Evolutionary conservation across 176 grass and related monocot species (phyloP), one percentile per base, ranked within the genome.

Genomic region (Areca catechu): DNA sequence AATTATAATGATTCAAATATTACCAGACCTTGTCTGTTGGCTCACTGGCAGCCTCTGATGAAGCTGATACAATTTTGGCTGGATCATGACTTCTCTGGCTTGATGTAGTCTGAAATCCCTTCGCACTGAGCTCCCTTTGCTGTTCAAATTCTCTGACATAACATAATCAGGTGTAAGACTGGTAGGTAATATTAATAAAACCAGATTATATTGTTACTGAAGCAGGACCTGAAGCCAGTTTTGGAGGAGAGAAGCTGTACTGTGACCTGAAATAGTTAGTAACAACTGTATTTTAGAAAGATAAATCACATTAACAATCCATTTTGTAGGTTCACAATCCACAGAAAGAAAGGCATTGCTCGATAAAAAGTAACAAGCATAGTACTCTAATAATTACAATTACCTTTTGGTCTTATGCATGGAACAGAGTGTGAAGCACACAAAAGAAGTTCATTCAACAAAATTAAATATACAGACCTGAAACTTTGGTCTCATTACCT

Each of bases 61-160:
- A 85, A 60, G 78, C 5, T 9, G 58, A 29, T 68, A 62, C 72
- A 80, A 78, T 43, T 64, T 88, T 78, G 80, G 65, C 55, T 69
- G 75, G 77, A 81, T 82, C 71, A 15, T 77, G 70, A 76, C 72
- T 86, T 81, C 82, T 83, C 71, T 86, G 76, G 51, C 77, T 96
- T 47, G 82, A 73, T 75, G 84, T 70, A 66, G 77, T 79, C 52
- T 88, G 84, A 75, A 75, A 61, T 53, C 86, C 83, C 77, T 67
- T 85, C 16, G 78, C 34, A 7, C 82, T 83, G 71, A 70, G 74
- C 81, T 90, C 82, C 56, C 83, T 85, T 78, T 98, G 93, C 62
- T 98, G 93, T 73, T 98, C 93, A 88, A 98, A 98, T 73, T 98
- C 93, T 75, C 87, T 98, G 76, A 71, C 53, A 57, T 14, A 53